phyloP scores from a whole-genome alignment of 345 rosid species.

The Combretum micranthum region DNA sequence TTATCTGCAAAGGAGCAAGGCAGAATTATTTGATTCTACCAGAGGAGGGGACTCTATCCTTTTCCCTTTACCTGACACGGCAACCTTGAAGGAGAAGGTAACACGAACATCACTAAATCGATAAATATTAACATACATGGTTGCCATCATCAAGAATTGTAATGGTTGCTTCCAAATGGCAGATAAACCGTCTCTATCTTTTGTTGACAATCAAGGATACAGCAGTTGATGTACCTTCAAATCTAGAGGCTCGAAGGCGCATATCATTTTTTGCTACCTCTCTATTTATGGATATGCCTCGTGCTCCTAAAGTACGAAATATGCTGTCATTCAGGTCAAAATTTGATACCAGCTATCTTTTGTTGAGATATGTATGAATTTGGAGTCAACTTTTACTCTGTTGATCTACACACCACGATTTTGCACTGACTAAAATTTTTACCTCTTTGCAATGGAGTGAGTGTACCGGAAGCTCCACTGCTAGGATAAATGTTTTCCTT shows the following conservation, averaged over 20 bases:
- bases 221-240: conserved; percentile 85
- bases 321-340: conserved; percentile 93
- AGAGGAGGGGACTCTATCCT: conserved; percentile 41
- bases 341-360: conserved; percentile 9
- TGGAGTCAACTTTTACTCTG: too few species aligned
- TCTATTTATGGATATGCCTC: conserved; percentile 86
- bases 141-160: not conserved
- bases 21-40: conserved; percentile 62
- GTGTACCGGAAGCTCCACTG: too few species aligned
- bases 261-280: conserved; percentile 95
- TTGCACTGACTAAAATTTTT: too few species aligned
- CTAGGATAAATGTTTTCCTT: too few species aligned
- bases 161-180: conserved; percentile 26
- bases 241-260: conserved; percentile 82
- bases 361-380: too few species aligned
- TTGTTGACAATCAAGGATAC: conserved; percentile 73
- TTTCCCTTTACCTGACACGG: conserved; percentile 77
- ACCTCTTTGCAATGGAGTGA: too few species aligned
- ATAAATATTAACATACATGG: too few species aligned
- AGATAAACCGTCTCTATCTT: conserved; percentile 73
- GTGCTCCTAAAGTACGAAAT: conserved; percentile 75
- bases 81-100: conserved; percentile 71
- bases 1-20: conserved; percentile 43
- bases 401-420: too few species aligned
- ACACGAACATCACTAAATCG: not conserved